Evolutionary conservation across 2,329 filamentous ascomycete genomes (phyloP).

Genomic region (Thielaviopsis punctulata): DNA sequence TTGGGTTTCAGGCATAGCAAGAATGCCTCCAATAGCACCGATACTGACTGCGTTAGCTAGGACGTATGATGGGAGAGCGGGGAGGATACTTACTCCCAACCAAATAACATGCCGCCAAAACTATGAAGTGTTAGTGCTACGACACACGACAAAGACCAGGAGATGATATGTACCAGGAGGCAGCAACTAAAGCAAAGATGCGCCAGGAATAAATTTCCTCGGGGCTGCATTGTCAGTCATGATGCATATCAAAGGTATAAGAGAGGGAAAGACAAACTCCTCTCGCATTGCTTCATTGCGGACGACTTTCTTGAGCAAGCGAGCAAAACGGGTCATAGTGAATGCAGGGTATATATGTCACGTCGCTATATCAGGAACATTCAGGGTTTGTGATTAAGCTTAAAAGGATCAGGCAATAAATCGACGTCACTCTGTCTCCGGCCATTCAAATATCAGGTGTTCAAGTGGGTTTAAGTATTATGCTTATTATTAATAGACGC

Average conservation of each 20-base stretch:
- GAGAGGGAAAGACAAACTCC: conserved; percentile 22
- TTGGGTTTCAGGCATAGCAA: conserved; percentile 42
- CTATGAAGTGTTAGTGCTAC: conserved; percentile 25
- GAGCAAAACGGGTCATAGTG: conserved; percentile 15
- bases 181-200: conserved; percentile 44
- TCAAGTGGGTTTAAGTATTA: too few relatives aligned
- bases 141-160: neutral
- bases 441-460: too few relatives aligned
- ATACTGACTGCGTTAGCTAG: conserved; percentile 27
- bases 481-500: too few relatives aligned
- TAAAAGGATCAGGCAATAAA: too few relatives aligned
- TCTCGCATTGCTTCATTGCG: conserved; percentile 55
- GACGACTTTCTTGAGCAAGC: conserved; percentile 37
- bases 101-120: conserved; percentile 44
- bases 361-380: too few relatives aligned
- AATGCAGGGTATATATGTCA: too few relatives aligned
- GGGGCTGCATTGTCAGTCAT: conserved; percentile 20
- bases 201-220: conserved; percentile 54
- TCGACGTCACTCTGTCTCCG: too few relatives aligned
- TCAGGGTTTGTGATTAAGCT: too few relatives aligned
- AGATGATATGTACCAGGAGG: conserved; percentile 15
- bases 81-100: conserved; percentile 21
- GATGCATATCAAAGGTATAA: neutral
- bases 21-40: conserved; percentile 50
- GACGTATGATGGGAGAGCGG: neutral